phyloP scores from a whole-genome alignment of 2,329 filamentous ascomycete species.

The Penicillium sp. region DNA sequence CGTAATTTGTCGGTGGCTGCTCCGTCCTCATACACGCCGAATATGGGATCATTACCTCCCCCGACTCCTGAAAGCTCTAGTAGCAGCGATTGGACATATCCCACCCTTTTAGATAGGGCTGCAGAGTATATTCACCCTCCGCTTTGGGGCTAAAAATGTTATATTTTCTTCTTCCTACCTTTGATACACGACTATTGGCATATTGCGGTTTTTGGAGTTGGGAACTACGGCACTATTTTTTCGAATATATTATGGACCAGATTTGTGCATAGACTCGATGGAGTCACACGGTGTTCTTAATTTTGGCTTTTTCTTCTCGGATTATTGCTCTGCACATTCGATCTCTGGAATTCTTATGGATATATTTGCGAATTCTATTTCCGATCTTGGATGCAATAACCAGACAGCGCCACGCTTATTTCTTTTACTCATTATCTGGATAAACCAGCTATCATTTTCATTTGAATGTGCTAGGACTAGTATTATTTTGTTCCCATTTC shows the following conservation, averaged over 20 bases:
- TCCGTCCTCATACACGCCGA: conserved; percentile 24
- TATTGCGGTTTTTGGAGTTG: background rate
- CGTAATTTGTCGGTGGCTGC: conserved; percentile 3
- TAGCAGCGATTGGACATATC: conserved; percentile 44
- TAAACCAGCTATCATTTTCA: background rate
- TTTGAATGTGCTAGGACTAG: background rate
- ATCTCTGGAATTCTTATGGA: background rate
- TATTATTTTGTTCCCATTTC: background rate
- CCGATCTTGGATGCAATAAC: background rate
- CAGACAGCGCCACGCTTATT: background rate
- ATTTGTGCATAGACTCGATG: conserved; percentile 1
- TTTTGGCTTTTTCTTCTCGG: background rate
- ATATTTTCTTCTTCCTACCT: background rate
- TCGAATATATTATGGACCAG: background rate
- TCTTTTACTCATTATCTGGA: background rate
- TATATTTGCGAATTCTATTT: background rate
- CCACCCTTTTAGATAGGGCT: conserved; percentile 43
- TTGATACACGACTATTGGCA: background rate
- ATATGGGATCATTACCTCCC: conserved; percentile 36
- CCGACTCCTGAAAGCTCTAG: conserved; percentile 47
- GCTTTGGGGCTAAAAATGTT: conserved; percentile 33
- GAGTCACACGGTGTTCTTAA: background rate
- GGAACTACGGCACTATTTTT: background rate
- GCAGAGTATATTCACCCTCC: conserved; percentile 48
- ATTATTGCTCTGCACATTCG: background rate